Percentiles rank a stretch among this genome's conserved stretches.
These are phyloP conservation scores for Fusarium begoniae DNA, from an alignment of 2,329 filamentous ascomycete species.

Conservation along the genomic window DNA sequence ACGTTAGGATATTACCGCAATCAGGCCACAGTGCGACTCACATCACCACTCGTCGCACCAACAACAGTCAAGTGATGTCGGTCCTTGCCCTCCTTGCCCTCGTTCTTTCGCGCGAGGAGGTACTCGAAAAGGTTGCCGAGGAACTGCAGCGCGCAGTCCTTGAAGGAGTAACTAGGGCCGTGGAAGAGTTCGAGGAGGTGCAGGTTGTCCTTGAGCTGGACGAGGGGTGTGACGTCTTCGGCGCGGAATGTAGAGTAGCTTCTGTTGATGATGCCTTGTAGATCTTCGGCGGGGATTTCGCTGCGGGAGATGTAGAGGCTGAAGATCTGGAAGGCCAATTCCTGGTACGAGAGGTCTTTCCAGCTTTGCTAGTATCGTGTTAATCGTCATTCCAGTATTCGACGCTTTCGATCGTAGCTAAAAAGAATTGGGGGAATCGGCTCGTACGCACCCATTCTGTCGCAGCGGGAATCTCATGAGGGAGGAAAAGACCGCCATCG, in stretches of 20 bases:
- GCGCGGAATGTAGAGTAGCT: slow-evolving; percentile 90
- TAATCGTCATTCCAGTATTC: background rate
- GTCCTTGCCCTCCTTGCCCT: slow-evolving; percentile 60
- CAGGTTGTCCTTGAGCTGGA: slow-evolving; percentile 68
- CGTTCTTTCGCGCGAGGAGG: slow-evolving; percentile 81
- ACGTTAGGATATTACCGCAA: background rate
- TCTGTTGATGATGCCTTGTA: slow-evolving; percentile 80
- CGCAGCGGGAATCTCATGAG: slow-evolving; percentile 76
- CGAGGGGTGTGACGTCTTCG: slow-evolving; percentile 75
- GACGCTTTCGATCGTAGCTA: background rate
- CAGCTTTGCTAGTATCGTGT: slow-evolving; percentile 65
- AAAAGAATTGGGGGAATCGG: background rate
- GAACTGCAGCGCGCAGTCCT: slow-evolving; percentile 88
- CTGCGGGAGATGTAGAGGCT: slow-evolving; percentile 81
- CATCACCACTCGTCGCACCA: slow-evolving; percentile 83
- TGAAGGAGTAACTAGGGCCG: slow-evolving; percentile 94
- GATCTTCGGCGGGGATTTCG: slow-evolving; percentile 63
- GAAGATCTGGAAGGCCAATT: slow-evolving; percentile 86
- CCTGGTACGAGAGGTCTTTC: slow-evolving; percentile 80
- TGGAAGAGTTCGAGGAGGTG: slow-evolving; percentile 91
- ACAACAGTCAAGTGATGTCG: slow-evolving; percentile 86
- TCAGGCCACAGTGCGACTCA: slow-evolving; percentile 4
- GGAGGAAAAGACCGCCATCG: slow-evolving; percentile 87
- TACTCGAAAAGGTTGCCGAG: slow-evolving; percentile 97
- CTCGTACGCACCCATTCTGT: slow-evolving; percentile 60